Evolutionary conservation across 768 basidiomycete species (phyloP), one percentile per base, ranked within the genome.

Genomic region (Naganishia vaughanmartiniae): DNA sequence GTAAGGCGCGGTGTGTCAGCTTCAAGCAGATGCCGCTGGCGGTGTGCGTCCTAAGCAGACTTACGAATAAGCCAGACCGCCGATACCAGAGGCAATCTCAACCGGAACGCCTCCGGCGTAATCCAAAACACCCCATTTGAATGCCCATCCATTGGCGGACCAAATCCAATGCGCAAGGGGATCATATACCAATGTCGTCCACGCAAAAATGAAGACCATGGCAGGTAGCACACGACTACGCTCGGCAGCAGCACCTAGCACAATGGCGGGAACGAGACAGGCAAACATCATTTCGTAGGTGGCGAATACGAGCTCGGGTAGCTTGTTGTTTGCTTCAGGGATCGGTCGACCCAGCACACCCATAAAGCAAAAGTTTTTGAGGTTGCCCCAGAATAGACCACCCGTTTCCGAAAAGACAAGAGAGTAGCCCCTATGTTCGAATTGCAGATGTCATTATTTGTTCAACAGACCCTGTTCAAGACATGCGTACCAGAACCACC

Each of bases 81-180:
- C 93, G 0, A 88, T 88, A 56, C 95, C 95, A 19, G 92, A 94
- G 21, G 90, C 90, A 74, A 99, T 97, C 79, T 99, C 94, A 72
- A 99, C 93, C 26, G 95, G 95, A 14, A 92, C 94, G 65, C 95
- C 95, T 33, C 94, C 94, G 11, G 94, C 94, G 72, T 95, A 70
- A 89, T 78, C 81, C 28, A 80, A 73, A 7, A 82, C 90, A 19
- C 92, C 94, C 65, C 91, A 84, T 39, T 87, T 78, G 81, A 84
- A 88, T 0, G 90, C 89, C 93, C 87, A 88, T 14, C 88, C 87
- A 36, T 89, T 86, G 42, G 85, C 73, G 76, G 92, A 93, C 95
- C 95, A 98, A 5, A 93, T 91, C 93, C 94, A 96, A 82, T 91
- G 92, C 0, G 92, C 95, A 69, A 98, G 88, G 1, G 93, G 93